Conservation (phyloP, 345 rosid species). For the Alliaria petiolata region DNA sequence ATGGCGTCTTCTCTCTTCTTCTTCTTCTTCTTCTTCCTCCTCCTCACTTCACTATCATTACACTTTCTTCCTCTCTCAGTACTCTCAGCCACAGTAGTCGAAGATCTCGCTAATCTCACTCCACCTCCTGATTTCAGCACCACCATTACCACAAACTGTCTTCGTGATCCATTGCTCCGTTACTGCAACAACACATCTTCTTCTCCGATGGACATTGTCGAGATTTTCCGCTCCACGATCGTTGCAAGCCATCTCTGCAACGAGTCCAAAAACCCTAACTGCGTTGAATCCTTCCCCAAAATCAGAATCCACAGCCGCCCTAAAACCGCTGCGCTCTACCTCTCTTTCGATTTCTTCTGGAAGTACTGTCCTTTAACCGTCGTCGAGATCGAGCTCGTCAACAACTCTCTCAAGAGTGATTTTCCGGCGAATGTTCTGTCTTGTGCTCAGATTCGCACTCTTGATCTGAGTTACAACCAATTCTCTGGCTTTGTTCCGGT, state of each 20-base stretch:
- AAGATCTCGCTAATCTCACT: slow-evolving; percentile 54
- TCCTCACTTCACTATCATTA: slow-evolving; percentile 2
- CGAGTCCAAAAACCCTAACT: slow-evolving; percentile 60
- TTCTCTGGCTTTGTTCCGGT: slow-evolving; percentile 55
- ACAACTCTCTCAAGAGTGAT: slow-evolving; percentile 44
- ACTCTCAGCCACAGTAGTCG: slow-evolving; percentile 46
- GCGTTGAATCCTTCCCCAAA: slow-evolving; percentile 53
- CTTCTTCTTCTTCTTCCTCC: slow-evolving; percentile 2
- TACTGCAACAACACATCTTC: slow-evolving; percentile 47
- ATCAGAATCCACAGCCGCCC: slow-evolving; percentile 57
- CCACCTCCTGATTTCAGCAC: slow-evolving; percentile 66
- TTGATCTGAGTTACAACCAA: slow-evolving; percentile 55
- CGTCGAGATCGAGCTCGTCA: slow-evolving; percentile 48
- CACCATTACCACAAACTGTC: slow-evolving; percentile 50
- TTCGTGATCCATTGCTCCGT: slow-evolving; percentile 46
- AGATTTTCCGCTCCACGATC: slow-evolving; percentile 60
- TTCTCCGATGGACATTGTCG: slow-evolving; percentile 39
- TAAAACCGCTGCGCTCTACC: slow-evolving; percentile 56
- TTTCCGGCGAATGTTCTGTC: slow-evolving; percentile 47
- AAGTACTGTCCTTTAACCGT: slow-evolving; percentile 62
- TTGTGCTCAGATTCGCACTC: slow-evolving; percentile 50
- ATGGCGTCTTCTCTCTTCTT: slow-evolving; percentile 23
- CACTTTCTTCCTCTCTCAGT: slow-evolving; percentile 5
- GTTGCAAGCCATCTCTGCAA: slow-evolving; percentile 74
- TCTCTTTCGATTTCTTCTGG: slow-evolving; percentile 76